These are phyloP conservation scores for Taphrina betulina DNA, from an alignment of 1,139 yeast genomes.

Conservation along the genomic window DNA sequence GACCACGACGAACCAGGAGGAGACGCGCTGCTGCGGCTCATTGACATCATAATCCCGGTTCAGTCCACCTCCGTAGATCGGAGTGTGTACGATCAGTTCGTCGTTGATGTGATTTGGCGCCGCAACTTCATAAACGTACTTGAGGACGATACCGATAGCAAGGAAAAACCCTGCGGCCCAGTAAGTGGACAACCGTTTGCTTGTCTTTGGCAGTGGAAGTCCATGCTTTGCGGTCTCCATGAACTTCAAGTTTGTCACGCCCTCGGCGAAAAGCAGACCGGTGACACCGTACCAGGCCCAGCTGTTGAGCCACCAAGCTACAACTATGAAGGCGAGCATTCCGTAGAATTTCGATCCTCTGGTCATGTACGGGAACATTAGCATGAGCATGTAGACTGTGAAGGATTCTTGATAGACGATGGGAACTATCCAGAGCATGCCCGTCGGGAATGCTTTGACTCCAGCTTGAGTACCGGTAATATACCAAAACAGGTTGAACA, in stretches of 20 bases:
- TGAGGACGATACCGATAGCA: constrained; percentile 20
- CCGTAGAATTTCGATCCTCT: constrained; percentile 15
- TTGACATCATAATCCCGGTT: constrained; percentile 16
- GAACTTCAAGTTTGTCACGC: constrained; percentile 24
- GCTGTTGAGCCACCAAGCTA: constrained; percentile 27
- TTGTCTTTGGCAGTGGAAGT: constrained; percentile 4
- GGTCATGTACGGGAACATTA: constrained; percentile 24
- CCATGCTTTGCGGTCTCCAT: constrained; percentile 18
- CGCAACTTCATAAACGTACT: constrained; percentile 28
- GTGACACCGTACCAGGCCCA: constrained; percentile 31
- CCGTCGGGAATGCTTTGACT: constrained; percentile 29
- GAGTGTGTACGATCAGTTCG: constrained; percentile 25
- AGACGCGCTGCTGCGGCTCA: constrained; percentile 27
- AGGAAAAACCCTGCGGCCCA: constrained; percentile 21
- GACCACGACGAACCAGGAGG: constrained; percentile 32
- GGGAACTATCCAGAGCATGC: constrained; percentile 29
- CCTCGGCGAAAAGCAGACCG: constrained; percentile 22
- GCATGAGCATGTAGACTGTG: constrained; percentile 31
- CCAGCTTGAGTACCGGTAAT: constrained; percentile 27
- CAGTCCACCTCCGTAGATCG: constrained; percentile 30
- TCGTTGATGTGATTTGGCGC: constrained; percentile 26
- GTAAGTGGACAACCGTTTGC: constrained; percentile 11
- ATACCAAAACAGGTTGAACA: constrained; percentile 30
- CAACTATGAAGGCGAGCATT: constrained; percentile 9
- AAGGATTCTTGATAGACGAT: constrained; percentile 27